Evolutionary conservation across 495 filamentous ascomycete genomes (phyloP).

Genomic region (Melanomma pulvis-pyrius): DNA sequence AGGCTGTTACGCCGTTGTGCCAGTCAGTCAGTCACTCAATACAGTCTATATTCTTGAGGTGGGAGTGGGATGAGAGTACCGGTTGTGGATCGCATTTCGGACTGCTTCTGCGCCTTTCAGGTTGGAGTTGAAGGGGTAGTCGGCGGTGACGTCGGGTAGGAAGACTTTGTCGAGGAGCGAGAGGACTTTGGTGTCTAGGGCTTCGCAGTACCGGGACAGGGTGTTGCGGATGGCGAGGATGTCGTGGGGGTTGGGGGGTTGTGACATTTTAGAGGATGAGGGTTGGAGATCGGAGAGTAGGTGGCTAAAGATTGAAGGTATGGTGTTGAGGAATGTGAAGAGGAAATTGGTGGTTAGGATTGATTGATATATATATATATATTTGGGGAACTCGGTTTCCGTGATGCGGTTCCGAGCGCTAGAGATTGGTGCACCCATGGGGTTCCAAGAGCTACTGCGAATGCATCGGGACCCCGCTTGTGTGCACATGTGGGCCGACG

Average conservation of each 20-base stretch:
- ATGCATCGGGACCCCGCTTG: background rate
- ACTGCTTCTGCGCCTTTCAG: conserved; percentile 37
- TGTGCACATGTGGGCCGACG: background rate
- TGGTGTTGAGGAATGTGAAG: background rate
- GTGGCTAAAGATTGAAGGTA: background rate
- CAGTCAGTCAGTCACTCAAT: background rate
- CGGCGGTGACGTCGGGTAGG: conserved; percentile 33
- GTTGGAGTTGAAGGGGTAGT: conserved; percentile 39
- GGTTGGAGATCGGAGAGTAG: background rate
- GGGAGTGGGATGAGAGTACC: background rate
- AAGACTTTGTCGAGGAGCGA: conserved; percentile 40
- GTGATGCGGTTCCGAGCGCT: no score
- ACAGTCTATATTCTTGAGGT: background rate
- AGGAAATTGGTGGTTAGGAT: background rate
- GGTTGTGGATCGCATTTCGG: conserved; percentile 28
- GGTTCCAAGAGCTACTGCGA: background rate
- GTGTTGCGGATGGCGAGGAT: conserved; percentile 41
- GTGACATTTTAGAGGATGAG: background rate
- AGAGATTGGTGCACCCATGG: background rate
- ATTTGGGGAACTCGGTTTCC: no score
- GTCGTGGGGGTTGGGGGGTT: conserved; percentile 37
- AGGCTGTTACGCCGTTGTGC: conserved; percentile 26
- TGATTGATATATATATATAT: background rate
- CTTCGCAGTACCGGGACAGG: conserved; percentile 41
- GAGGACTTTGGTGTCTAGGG: conserved; percentile 43